phyloP scores from a whole-genome alignment of 768 basidiomycete species.

The Megacollybia marginata region DNA sequence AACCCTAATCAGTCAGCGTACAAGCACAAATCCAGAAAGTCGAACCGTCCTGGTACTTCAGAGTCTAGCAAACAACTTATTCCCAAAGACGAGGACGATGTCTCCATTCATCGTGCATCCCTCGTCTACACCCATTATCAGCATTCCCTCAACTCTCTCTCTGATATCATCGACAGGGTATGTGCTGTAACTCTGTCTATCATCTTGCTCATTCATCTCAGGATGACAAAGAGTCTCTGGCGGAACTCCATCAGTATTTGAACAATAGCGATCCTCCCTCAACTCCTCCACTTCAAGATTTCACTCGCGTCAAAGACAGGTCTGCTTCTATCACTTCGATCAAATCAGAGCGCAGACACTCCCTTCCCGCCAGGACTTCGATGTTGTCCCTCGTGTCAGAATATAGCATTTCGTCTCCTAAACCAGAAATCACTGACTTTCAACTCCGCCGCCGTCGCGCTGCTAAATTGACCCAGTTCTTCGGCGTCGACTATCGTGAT shows the following conservation, averaged over 20 bases:
- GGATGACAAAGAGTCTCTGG: slow-evolving; percentile 73
- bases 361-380: slow-evolving; percentile 60
- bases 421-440: slow-evolving; percentile 41
- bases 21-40: slow-evolving; percentile 24
- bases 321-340: slow-evolving; percentile 25
- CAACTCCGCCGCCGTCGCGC: slow-evolving; percentile 67
- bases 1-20: slow-evolving; percentile 50
- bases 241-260: slow-evolving; percentile 67
- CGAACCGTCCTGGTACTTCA: slow-evolving; percentile 47
- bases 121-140: slow-evolving; percentile 70
- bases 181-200: slow-evolving; percentile 16
- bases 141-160: slow-evolving; percentile 73
- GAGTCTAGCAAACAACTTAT: slow-evolving; percentile 55
- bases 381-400: slow-evolving; percentile 53
- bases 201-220: slow-evolving; percentile 18
- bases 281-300: slow-evolving; percentile 18
- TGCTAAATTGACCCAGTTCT: slow-evolving; percentile 82
- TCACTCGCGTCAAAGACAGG: slow-evolving; percentile 12
- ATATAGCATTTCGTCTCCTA: slow-evolving; percentile 29
- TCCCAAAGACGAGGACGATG: slow-evolving; percentile 15
- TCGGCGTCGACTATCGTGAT: slow-evolving; percentile 79
- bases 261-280: slow-evolving; percentile 22
- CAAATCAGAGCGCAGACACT: slow-evolving; percentile 59
- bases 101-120: slow-evolving; percentile 23
- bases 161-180: slow-evolving; percentile 75